Percentiles rank a stretch among this genome's conserved stretches.
Evolutionary conservation across 768 basidiomycete species (phyloP).

Genomic region (Leccinum boreale): DNA sequence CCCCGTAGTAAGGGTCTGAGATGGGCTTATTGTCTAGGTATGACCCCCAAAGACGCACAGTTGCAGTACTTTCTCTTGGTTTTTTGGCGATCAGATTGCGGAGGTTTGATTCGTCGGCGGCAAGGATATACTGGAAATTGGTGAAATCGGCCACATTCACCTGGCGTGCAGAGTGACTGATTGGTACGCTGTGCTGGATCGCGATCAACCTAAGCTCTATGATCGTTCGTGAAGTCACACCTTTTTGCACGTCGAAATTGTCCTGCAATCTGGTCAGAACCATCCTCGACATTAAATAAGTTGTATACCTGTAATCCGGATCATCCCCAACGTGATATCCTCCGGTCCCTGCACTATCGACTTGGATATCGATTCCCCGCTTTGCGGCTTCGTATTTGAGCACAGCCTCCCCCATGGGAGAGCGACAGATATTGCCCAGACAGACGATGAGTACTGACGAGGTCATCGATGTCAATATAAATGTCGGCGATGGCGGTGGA

Average conservation of each 20-base stretch:
- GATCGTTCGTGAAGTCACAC: conserved; percentile 31
- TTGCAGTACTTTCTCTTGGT: conserved; percentile 55
- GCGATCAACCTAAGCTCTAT: conserved; percentile 1
- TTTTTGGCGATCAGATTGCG: conserved; percentile 52
- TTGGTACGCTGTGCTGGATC: conserved; percentile 67
- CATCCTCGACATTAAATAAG: neutral
- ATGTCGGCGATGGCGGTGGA: neutral
- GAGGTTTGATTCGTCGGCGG: conserved; percentile 78
- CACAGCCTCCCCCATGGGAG: conserved; percentile 91
- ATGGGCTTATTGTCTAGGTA: conserved; percentile 71
- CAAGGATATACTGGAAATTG: conserved; percentile 79
- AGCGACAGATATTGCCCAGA: conserved; percentile 83
- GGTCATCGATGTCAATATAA: conserved; percentile 20
- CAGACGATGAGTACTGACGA: conserved; percentile 73
- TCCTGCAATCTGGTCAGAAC: conserved; percentile 39
- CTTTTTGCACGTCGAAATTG: conserved; percentile 67
- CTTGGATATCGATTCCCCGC: conserved; percentile 61
- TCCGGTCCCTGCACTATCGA: conserved; percentile 85
- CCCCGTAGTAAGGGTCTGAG: conserved; percentile 83
- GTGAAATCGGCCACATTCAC: conserved; percentile 64
- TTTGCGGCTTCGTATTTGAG: conserved; percentile 63
- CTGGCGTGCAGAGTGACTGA: conserved; percentile 66
- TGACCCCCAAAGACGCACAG: conserved; percentile 76
- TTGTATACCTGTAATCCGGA: conserved; percentile 72
- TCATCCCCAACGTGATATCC: conserved; percentile 82